Conservation (phyloP, 495 filamentous ascomycete genomes). For the Aspergillus panamensis region DNA sequence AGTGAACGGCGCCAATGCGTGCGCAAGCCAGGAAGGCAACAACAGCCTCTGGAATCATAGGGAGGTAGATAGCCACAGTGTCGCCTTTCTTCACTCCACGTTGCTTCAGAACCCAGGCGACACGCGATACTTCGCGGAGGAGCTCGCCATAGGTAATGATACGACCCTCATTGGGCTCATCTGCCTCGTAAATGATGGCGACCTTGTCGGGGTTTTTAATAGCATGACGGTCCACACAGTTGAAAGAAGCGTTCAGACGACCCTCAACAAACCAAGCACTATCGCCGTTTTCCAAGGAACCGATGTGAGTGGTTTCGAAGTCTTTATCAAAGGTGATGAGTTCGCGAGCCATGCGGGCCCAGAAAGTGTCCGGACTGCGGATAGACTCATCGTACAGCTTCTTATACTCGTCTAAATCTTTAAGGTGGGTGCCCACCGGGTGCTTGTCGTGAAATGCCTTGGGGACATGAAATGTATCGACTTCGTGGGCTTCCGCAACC, state of each 20-base stretch:
- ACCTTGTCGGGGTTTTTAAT: constrained; percentile 86
- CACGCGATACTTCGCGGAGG: constrained; percentile 83
- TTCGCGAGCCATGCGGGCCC: constrained; percentile 79
- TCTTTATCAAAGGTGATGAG: constrained; percentile 86
- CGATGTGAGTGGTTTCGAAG: constrained; percentile 84
- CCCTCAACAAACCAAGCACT: constrained; percentile 94
- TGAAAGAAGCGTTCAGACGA: constrained; percentile 91
- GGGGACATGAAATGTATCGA: constrained; percentile 74
- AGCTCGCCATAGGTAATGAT: constrained; percentile 92
- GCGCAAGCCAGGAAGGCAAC: constrained; percentile 87
- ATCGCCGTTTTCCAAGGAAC: constrained; percentile 77
- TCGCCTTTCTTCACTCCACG: constrained; percentile 98
- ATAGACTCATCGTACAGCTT: constrained; percentile 95
- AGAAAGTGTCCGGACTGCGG: constrained; percentile 85
- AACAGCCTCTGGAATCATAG: constrained; percentile 97
- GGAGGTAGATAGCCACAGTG: constrained; percentile 94
- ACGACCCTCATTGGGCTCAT: constrained; percentile 84
- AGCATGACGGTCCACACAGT: constrained; percentile 95
- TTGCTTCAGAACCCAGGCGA: constrained; percentile 81
- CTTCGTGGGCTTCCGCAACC: constrained; percentile 74
- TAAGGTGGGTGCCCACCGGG: constrained; percentile 63
- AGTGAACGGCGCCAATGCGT: constrained; percentile 95
- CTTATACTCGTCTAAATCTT: constrained; percentile 81
- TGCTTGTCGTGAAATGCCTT: constrained; percentile 66
- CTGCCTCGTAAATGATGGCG: constrained; percentile 98